Base-by-base conservation (phyloP, 257 asterid genomes). In the Jasminum sambac region DNA sequence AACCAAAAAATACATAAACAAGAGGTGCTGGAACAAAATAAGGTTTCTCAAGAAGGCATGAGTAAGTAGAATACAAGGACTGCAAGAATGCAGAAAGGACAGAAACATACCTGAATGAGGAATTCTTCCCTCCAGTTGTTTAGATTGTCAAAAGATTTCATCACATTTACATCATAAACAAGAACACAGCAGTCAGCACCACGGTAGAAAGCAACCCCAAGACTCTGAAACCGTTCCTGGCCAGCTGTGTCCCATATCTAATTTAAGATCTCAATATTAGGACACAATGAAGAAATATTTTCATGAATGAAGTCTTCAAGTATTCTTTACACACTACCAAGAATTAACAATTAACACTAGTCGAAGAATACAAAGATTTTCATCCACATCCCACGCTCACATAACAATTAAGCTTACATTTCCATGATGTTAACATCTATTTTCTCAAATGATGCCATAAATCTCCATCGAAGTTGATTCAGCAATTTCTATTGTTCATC, bases 171-270 rank as follows among this genome's bases (percentile, higher is more conserved):
- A 73, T 95, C 99, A 79, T 95, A 89, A 19, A 88, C 96, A 86
- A 95, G 99, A 73, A 95, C 97, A 73, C 99, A 95, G 75, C 98
- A 95, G 86, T 95, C 99, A 46, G 99, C 99, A 68, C 99, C 99
- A 2, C 99, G 98, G 83, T 95, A 95, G 75, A 95, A 95, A 24
- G 99, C 99, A 76, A 95, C 99, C 61, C 99, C 99, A 72, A 95
- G 99, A 77, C 99, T 95, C 78, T 95, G 99, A 85, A 95, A 95
- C 67, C 99, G 88, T 76, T 95, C 99, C 74, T 95, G 99, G 40
- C 99, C 99, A 57, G 99, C 98, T 52, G 99, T 95, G 75, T 95
- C 99, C 99, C 99, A 95, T 74, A 95, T 91, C 99, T 95, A 73
- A 52, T 72, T 39, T 68, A 66, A 78, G n/a, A 70, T 50, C 19